Base-by-base conservation (phyloP, 352 stramenopile genomes). In the Hyaloperonospora arabidopsidis region DNA sequence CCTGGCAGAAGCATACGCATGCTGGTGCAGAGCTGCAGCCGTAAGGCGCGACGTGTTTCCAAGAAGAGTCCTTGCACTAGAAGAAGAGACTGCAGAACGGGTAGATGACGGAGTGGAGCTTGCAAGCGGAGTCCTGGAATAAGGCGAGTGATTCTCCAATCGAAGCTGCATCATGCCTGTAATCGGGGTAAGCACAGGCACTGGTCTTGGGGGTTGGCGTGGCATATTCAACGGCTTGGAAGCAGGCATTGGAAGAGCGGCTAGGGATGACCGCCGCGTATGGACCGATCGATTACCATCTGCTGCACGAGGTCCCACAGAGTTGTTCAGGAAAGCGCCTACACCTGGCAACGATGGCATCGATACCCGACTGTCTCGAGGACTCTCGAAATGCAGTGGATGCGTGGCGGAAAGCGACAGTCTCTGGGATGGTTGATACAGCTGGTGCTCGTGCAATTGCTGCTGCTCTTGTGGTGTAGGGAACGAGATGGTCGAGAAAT, bases 111-210 rank as follows among this genome's bases (percentile, higher is more conserved):
- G 66, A 11, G 61, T 51, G 2, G 63, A 64, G 22, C 47, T 63
- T 15, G 46, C 34, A 14, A 67, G 63, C 4, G 58, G 41, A n/a
- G 61, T 57, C 5, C 43, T 59, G 12, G 63, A 18, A 45, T 54
- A 65, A 12, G 63, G 60, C 38, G 65, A 70, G 12, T 65, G 73
- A 18, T 51, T 84, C 48, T 79, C 72, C 18, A 89, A 64, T 18
- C 71, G 70, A 25, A 89, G 65, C 50, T 85, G 72, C 76, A 87
- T 89, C 76, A 89, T 86, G 38, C 76, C 76, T 13, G 73, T 72
- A 43, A 89, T 84, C 4, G 78, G 78, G 7, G 78, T 89, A 21
- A 79, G 73, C 38, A 81, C 66, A 1, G 69, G 59, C 17, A 70
- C 61, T 38, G 57, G 46, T 46, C 63, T 44, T 12, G 65, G 41